phyloP scores from a whole-genome alignment of 1,139 yeast species.

The Suhomyces terraborum region DNA sequence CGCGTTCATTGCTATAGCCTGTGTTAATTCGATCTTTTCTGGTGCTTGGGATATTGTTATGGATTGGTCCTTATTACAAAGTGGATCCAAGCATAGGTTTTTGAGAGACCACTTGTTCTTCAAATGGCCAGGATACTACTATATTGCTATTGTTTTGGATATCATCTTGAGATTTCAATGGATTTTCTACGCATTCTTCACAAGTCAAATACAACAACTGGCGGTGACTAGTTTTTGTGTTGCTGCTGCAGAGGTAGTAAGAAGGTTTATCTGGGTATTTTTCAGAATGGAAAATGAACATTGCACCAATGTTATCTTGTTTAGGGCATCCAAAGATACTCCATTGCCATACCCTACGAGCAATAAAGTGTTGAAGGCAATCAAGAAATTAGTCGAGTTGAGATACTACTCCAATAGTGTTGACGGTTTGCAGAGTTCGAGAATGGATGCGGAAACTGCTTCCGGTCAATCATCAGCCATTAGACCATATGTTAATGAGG shows the following conservation, averaged over 20 bases:
- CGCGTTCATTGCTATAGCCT: conserved; percentile 71
- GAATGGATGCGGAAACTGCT: background rate
- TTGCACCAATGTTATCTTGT: conserved; percentile 79
- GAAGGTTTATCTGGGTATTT: conserved; percentile 86
- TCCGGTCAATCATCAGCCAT: conserved; percentile 7
- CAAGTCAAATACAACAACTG: conserved; percentile 78
- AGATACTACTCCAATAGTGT: conserved; percentile 24
- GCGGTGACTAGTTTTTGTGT: conserved; percentile 86
- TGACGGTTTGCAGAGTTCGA: conserved; percentile 1
- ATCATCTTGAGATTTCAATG: conserved; percentile 82
- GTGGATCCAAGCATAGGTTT: conserved; percentile 55
- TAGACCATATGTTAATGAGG: conserved; percentile 18
- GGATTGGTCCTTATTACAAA: conserved; percentile 92
- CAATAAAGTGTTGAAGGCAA: conserved; percentile 39
- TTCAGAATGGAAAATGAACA: conserved; percentile 97
- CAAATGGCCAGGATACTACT: conserved; percentile 61
- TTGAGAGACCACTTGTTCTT: conserved; percentile 74
- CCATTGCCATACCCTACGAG: conserved; percentile 75
- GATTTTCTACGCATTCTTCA: conserved; percentile 79
- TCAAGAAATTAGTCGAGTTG: conserved; percentile 41
- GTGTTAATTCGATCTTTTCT: conserved; percentile 68
- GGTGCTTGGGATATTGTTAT: conserved; percentile 86
- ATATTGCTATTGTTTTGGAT: conserved; percentile 71
- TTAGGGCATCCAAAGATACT: conserved; percentile 83
- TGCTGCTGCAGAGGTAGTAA: conserved; percentile 75